Conservation (phyloP, 1,284 basidiomycete genomes). For the Cutaneotrichosporon sp. region DNA sequence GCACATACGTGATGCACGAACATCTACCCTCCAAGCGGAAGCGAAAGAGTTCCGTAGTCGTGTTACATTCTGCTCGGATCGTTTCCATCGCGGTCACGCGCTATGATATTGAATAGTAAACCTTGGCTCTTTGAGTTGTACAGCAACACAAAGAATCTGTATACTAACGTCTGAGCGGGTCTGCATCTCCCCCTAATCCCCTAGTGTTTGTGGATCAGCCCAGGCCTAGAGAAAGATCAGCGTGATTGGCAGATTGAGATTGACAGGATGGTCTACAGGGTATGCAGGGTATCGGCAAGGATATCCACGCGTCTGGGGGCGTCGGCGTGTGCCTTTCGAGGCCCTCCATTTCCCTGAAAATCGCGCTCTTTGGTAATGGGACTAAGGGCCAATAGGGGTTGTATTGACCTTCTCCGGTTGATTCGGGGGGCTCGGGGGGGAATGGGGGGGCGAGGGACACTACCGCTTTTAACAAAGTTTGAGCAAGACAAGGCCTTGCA, state of each 20-base stretch:
- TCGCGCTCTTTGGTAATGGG: too few species aligned
- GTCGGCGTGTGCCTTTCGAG: neutral
- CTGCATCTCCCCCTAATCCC: neutral
- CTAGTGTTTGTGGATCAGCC: neutral
- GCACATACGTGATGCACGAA: too few species aligned
- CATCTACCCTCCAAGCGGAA: too few species aligned
- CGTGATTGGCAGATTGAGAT: neutral
- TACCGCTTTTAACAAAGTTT: neutral
- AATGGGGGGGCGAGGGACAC: neutral
- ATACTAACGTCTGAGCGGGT: neutral
- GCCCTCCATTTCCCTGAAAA: neutral
- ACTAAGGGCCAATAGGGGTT: too few species aligned
- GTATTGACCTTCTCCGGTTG: neutral
- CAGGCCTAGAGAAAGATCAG: neutral
- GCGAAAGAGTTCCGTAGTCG: too few species aligned
- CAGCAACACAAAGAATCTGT: neutral
- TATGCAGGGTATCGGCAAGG: too few species aligned
- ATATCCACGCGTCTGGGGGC: neutral
- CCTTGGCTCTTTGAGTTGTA: too few species aligned
- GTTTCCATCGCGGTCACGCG: too few species aligned
- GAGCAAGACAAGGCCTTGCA: neutral
- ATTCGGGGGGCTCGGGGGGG: too few species aligned
- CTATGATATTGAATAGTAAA: too few species aligned
- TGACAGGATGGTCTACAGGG: neutral
- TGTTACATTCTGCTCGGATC: too few species aligned